Evolutionary conservation across 2,329 filamentous ascomycete species (phyloP), one percentile per base, ranked within the genome.

Genomic region (Penicillium sp.): DNA sequence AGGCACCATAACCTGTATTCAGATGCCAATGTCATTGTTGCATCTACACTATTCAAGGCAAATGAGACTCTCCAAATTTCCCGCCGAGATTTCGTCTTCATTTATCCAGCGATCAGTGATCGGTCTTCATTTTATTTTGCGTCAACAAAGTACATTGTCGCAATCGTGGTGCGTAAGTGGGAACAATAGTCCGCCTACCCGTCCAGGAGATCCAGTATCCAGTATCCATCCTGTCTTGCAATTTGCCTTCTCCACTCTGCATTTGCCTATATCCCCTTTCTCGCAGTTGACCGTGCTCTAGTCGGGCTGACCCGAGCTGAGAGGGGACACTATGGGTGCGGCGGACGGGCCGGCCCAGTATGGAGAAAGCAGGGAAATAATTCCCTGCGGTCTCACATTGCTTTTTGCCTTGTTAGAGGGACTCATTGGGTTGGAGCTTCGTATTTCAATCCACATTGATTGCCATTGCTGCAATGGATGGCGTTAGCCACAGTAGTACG

Each of bases 331-430:
- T 41, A 52, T 55, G 45, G 48, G 35, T 50, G 57, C 56, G 62
- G 58, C 55, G 45, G n/a, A 34, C 63, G 64, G 61, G 60, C 66
- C 66, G 63, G 60, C 42, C 65, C 64, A 62, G 35, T 50, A 60
- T 58, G 63, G 57, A 55, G 61, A 55, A 55, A 12, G n/a, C 31
- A 31, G 31, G 43, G 43, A 7, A 49, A 65, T 57, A 55, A 55
- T 55, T 58, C 47, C 17, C 63, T 64, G 47, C 28, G 47, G 62
- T 67, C 50, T 64, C 60, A 63, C 7, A 53, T 65, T 65, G 37
- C 57, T 57, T 61, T 51, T 60, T 57, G 8, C 12, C 25, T 11
- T 42, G 1, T 43, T 17, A 14, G 15, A 42, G 34, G 17, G n/a
- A 2, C 6, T 39, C 6, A 38, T 51, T 51, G 49, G 49, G 49